Percentiles rank a stretch among this genome's conserved stretches.
Conservation (phyloP, 106 monocot species). For the Allium sativum region DNA sequence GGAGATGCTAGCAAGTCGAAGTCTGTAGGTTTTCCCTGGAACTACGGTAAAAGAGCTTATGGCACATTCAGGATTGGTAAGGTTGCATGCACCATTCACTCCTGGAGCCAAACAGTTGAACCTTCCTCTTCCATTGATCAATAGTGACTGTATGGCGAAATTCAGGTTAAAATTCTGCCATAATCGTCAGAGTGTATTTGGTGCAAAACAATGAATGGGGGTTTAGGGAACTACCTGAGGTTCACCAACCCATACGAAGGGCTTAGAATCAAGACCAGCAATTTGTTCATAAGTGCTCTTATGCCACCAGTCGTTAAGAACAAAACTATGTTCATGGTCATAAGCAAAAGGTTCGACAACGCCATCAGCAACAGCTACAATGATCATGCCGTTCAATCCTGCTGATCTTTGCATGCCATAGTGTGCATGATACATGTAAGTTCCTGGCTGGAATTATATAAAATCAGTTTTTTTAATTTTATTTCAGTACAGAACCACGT, state of each 20-base stretch:
- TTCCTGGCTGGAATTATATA: constrained; percentile 44
- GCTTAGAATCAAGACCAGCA: constrained; percentile 29
- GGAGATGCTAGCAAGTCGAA: constrained; percentile 50
- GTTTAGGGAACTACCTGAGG: constrained; percentile 35
- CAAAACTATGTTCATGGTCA: constrained; percentile 46
- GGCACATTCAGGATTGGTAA: constrained; percentile 42
- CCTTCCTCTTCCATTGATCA: constrained; percentile 38
- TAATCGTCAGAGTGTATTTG: too few species aligned
- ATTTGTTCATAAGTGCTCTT: constrained; percentile 57
- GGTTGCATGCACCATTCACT: constrained; percentile 18
- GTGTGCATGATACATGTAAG: constrained; percentile 79
- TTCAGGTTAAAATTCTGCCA: too few species aligned
- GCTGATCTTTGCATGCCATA: constrained; percentile 83
- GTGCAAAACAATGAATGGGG: too few species aligned
- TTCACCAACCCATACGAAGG: constrained; percentile 56
- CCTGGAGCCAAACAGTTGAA: constrained; percentile 28
- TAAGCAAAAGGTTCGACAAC: constrained; percentile 54
- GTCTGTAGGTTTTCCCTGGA: constrained; percentile 57
- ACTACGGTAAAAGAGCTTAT: constrained; percentile 34
- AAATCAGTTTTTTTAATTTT: background rate
- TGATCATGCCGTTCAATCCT: constrained; percentile 66
- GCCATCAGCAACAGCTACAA: constrained; percentile 25
- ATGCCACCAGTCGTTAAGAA: constrained; percentile 96
- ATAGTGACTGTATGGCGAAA: constrained; percentile 41
- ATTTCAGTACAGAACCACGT: background rate